Conservation (phyloP, 129 eudicot species). For the Oenanthe sinensis region DNA sequence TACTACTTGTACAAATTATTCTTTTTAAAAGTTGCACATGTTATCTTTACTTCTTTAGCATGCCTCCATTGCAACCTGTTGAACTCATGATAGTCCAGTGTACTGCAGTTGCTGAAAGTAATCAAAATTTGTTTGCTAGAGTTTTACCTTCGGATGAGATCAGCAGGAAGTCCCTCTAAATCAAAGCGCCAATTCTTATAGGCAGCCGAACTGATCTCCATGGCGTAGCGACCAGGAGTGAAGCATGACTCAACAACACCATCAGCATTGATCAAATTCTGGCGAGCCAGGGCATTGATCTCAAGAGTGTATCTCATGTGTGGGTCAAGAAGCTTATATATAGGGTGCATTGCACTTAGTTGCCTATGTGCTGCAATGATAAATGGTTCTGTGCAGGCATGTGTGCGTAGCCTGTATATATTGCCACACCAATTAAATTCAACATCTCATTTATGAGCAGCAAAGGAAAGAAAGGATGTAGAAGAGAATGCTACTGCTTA, state of each 20-base stretch:
- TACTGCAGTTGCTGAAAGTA: not conserved
- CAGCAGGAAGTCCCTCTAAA: constrained; percentile 87
- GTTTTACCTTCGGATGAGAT: constrained; percentile 74
- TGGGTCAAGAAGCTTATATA: constrained; percentile 85
- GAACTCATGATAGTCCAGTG: not conserved
- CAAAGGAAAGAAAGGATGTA: not conserved
- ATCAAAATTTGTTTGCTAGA: not conserved
- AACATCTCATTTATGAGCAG: not conserved
- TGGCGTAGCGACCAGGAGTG: constrained; percentile 87
- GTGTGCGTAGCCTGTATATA: constrained; percentile 68
- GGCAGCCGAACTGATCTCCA: constrained; percentile 93
- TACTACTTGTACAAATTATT: not conserved
- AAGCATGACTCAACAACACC: constrained; percentile 82
- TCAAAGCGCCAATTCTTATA: constrained; percentile 87
- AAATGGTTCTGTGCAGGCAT: constrained; percentile 83
- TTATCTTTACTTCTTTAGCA: not conserved
- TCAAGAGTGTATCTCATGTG: constrained; percentile 95
- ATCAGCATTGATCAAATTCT: constrained; percentile 65
- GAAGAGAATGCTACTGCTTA: constrained; percentile 17
- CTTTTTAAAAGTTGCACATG: not conserved
- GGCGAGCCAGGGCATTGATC: constrained; percentile 84
- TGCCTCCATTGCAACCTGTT: not conserved
- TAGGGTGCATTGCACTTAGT: constrained; percentile 85
- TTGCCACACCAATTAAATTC: not conserved
- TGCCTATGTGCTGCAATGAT: constrained; percentile 93